Evolutionary conservation across 2,329 filamentous ascomycete genomes (phyloP), one percentile per base, ranked within the genome.

Genomic region (Gaeumannomyces tritici): DNA sequence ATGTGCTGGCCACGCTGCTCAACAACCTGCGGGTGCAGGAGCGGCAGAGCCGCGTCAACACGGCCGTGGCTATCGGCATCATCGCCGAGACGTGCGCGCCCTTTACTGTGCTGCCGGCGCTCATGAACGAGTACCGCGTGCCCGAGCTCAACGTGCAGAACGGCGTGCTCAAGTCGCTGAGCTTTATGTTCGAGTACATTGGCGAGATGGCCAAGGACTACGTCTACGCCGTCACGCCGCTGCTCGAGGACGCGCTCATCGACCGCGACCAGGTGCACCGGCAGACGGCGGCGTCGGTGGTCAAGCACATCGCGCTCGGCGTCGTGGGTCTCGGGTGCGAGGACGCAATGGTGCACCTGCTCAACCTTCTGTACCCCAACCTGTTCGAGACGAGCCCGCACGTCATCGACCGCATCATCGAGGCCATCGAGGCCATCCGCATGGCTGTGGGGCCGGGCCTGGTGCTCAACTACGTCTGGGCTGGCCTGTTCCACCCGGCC

Each of bases 201-300:
- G 95, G 95, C 66, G 95, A 99, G 76, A 98, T 99, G 95, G 91
- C 92, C 66, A 99, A 98, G 78, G 95, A 99, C 76, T 99, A 99
- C 73, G 95, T 99, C 72, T 99, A 99, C 72, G 95, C 96, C 24
- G 93, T 99, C 42, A 97, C 93, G 2, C 95, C 95, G 8, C 81
- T 99, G 12, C 87, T 99, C 2, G 95, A 99, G 73, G 95, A 99
- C 72, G 95, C 96, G 2, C 87, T 99, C 65, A 97, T 97, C 75
- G 95, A 99, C 75, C 89, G 95, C 65, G 95, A 99, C 74, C 95
- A 99, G 77, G 95, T 99, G 1, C 95, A 99, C 77, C 88, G 95
- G 31, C 95, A 99, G 75, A 99, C 95, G 1, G 95, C 95, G 1
- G 95, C 95, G 29, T 92, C 89, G 1, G 95, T 98, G 1, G 95